Percentiles rank a stretch among this genome's conserved stretches.
These are phyloP conservation scores for Chrysoporthe puriensis DNA, from an alignment of 2,329 filamentous ascomycete species.

Conservation along the genomic window DNA sequence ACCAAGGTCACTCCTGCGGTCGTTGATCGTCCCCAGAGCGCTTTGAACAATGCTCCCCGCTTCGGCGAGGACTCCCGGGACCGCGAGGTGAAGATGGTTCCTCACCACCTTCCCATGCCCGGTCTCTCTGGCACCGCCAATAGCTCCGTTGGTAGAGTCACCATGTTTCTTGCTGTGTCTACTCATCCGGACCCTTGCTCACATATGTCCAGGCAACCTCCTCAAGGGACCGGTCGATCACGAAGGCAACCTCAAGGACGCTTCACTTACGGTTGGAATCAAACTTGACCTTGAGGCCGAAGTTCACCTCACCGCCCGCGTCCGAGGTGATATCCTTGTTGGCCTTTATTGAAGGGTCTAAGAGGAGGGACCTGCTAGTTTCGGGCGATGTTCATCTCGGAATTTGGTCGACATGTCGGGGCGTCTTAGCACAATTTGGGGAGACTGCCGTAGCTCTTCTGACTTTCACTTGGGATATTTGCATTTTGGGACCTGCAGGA, in stretches of 20 bases:
- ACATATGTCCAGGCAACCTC: conserved; percentile 48
- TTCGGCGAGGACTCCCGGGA: not conserved
- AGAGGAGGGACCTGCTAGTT: conserved; percentile 4
- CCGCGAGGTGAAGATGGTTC: conserved; percentile 12
- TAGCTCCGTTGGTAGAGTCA: conserved; percentile 19
- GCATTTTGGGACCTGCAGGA: conserved; percentile 16
- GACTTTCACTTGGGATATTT: conserved; percentile 24
- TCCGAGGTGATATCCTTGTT: conserved; percentile 64
- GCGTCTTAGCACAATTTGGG: conserved; percentile 16
- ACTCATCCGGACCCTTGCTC: not conserved
- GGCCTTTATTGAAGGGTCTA: conserved; percentile 51
- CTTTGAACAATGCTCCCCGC: conserved; percentile 21
- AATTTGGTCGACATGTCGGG: conserved; percentile 21
- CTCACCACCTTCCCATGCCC: conserved; percentile 14
- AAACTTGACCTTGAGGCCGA: conserved; percentile 68
- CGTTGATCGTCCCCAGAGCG: not conserved
- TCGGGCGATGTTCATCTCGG: conserved; percentile 13
- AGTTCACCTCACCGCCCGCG: conserved; percentile 62
- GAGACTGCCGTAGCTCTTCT: conserved; percentile 23
- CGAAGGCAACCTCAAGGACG: conserved; percentile 59
- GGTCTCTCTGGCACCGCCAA: conserved; percentile 16
- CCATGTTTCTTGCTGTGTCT: not conserved
- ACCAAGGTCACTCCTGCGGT: conserved; percentile 19
- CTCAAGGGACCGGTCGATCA: conserved; percentile 61
- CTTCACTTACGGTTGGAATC: conserved; percentile 63